These are phyloP conservation scores for Pythium pyrilobum DNA, from an alignment of 352 stramenopile genomes.

Conservation along the genomic window DNA sequence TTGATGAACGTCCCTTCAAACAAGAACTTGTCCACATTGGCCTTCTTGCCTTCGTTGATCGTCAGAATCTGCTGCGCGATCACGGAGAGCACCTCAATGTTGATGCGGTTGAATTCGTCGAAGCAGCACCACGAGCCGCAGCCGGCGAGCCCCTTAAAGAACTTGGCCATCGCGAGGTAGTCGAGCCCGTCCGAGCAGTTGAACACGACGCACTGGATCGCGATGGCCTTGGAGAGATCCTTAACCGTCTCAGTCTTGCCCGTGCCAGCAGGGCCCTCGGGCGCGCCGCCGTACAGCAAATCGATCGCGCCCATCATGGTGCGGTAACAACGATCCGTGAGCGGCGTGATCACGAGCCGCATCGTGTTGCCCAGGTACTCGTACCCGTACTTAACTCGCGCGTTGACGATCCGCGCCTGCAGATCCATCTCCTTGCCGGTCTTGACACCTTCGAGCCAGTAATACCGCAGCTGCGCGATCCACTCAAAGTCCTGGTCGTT, in stretches of 20 bases:
- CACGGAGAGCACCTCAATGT: constrained; percentile 35
- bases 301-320: constrained; percentile 89
- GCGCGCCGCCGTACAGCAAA: constrained; percentile 84
- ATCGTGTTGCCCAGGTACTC: constrained; percentile 88
- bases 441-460: constrained; percentile 81
- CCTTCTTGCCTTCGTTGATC: constrained; percentile 72
- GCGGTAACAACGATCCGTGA: constrained; percentile 87
- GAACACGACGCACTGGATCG: constrained; percentile 86
- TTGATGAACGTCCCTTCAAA: constrained; percentile 85
- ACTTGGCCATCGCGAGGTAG: constrained; percentile 86
- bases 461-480: constrained; percentile 92
- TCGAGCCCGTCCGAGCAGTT: constrained; percentile 81
- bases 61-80: constrained; percentile 85
- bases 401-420: constrained; percentile 87
- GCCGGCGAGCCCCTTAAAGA: constrained; percentile 82
- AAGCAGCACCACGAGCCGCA: constrained; percentile 86
- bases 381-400: constrained; percentile 84
- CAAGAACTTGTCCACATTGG: constrained; percentile 66
- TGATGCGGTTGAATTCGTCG: constrained; percentile 87
- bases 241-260: constrained; percentile 88
- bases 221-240: constrained; percentile 81
- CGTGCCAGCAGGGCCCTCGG: constrained; percentile 76
- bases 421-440: constrained; percentile 49
- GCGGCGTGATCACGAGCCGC: constrained; percentile 84
- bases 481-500: constrained; percentile 91